Evolutionary conservation across 352 stramenopile species (phyloP).

Genomic region (Phytophthora foliorum): DNA sequence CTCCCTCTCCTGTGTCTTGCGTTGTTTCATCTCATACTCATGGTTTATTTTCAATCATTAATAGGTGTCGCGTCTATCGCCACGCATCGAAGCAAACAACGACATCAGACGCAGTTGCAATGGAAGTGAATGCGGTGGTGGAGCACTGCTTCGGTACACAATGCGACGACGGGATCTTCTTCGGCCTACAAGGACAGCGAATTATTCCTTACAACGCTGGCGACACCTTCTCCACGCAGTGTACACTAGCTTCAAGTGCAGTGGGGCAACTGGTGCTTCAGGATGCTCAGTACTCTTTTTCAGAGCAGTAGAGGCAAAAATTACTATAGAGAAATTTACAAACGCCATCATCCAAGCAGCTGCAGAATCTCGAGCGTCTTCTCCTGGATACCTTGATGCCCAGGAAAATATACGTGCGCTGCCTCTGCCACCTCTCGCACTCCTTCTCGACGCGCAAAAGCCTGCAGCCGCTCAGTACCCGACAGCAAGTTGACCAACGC

Average conservation of each 20-base stretch:
- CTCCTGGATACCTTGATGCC: constrained; percentile 83
- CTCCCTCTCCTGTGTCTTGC: constrained; percentile 1
- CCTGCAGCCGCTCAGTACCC: constrained; percentile 53
- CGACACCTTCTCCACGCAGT: constrained; percentile 55
- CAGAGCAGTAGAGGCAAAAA: constrained; percentile 29
- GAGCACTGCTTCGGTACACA: constrained; percentile 47
- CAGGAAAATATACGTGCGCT: constrained; percentile 83
- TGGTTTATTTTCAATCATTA: constrained; percentile 2
- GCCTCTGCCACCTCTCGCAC: constrained; percentile 87
- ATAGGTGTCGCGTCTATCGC: constrained; percentile 56
- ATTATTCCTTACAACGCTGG: constrained; percentile 39
- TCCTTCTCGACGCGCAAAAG: constrained; percentile 70
- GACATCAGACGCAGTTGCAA: constrained; percentile 12
- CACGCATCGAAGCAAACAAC: constrained; percentile 17
- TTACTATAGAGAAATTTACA: constrained; percentile 29
- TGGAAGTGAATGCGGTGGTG: constrained; percentile 49
- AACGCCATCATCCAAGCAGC: constrained; percentile 36
- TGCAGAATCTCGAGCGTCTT: constrained; percentile 79
- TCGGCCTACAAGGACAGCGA: constrained; percentile 50
- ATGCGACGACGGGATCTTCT: constrained; percentile 58
- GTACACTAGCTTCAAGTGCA: constrained; percentile 30
- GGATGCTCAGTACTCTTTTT: constrained; percentile 56
- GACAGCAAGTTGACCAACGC: constrained; percentile 77
- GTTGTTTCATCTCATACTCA: constrained; percentile 9
- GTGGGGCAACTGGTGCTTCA: constrained; percentile 48